Base-by-base conservation (phyloP, 2,329 filamentous ascomycete species). In the Colletotrichum navitas region DNA sequence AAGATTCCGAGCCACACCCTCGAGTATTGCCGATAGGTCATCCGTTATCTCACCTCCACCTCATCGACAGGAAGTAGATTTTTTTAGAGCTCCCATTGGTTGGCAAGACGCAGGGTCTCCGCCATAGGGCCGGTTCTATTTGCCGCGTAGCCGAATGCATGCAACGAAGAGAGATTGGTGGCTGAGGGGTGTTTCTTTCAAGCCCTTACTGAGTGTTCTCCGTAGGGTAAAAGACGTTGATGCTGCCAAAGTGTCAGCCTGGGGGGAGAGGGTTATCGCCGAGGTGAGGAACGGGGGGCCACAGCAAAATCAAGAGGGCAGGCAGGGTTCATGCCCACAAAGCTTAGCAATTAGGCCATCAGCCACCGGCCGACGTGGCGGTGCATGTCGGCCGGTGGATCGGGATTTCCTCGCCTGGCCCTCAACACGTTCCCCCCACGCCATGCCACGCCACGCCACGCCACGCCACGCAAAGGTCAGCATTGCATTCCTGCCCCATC, bases 141-240 rank as follows among this genome's bases (percentile, higher is more conserved):
- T 72, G 69, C 69, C 69, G 59, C 26, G 29, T 7, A 60, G 59
- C 65, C 69, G 66, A 60, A 45, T 39, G 68, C 68, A 68, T 55
- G 59, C 32, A 52, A 52, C 18, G 51, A 29, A 61, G 29, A 52
- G 43, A 59, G 45, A 41, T 71, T 63, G 45, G 43, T 63, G 51
- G 51, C 21, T 32, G 16, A 36, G 24, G 52, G 55, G 34, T 51
- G 16, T 52, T 62, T 52, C 41, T 54, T 51, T 51, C 39, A 43
- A n/a, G 34, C 43, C 14, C 16, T 18, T 61, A 16, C 29, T 12
- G 14, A 5, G 34, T 36, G 10, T 36, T 36, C 10, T 36, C 8
- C 8, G 41, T 8, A 21, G 12, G 24, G 21, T 14, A 12, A 10
- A 60, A 62, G 59, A 24, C 18, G 41, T 43, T 43, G 41, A 43